Evolutionary conservation across 768 basidiomycete species (phyloP).

Genomic region (Leucocoprinus sp.): DNA sequence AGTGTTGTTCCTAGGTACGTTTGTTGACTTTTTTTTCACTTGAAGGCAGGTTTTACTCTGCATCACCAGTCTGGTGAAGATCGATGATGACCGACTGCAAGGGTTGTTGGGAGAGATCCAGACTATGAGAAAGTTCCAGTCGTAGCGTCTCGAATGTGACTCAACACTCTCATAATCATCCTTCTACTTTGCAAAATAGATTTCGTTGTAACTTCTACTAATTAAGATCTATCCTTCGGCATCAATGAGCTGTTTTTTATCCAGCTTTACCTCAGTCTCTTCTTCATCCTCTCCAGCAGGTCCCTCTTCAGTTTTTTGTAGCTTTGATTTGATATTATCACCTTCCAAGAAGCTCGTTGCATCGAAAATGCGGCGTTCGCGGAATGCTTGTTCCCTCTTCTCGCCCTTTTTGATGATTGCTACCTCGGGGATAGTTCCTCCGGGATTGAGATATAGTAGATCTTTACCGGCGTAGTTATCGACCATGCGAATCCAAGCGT

Average conservation of each 20-base stretch:
- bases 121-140: constrained; percentile 85
- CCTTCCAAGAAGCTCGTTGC: constrained; percentile 41
- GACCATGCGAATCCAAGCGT: constrained; percentile 73
- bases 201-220: neutral
- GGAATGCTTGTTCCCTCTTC: constrained; percentile 53
- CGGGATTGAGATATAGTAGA: constrained; percentile 67
- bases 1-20: constrained; percentile 80
- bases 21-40: neutral
- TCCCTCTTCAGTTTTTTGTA: constrained; percentile 29
- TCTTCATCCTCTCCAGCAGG: constrained; percentile 32
- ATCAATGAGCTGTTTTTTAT: constrained; percentile 39
- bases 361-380: constrained; percentile 62
- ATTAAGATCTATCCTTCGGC: constrained; percentile 35
- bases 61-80: constrained; percentile 61
- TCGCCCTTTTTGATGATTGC: constrained; percentile 59
- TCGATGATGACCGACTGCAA: constrained; percentile 84
- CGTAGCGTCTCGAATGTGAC: constrained; percentile 28
- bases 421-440: constrained; percentile 65
- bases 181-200: too few relatives aligned
- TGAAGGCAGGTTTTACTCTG: neutral
- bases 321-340: constrained; percentile 23
- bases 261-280: constrained; percentile 30
- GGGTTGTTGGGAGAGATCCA: constrained; percentile 80
- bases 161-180: neutral
- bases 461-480: constrained; percentile 75